These are phyloP conservation scores for Pichia sp. DNA, from an alignment of 1,139 yeast species.

Conservation along the genomic window DNA sequence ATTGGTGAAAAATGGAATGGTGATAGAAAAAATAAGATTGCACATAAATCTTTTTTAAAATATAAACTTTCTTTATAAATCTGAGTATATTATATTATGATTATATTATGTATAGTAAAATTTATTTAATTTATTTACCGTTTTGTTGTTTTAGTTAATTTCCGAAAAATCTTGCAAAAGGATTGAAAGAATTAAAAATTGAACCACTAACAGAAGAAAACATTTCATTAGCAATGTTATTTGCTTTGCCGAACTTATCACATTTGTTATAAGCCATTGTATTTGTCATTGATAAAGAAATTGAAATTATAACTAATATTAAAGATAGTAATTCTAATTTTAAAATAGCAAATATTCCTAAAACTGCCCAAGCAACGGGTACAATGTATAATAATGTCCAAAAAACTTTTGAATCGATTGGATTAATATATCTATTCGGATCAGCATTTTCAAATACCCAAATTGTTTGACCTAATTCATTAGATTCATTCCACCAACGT, in stretches of 20 bases:
- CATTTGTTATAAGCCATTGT: constrained; percentile 87
- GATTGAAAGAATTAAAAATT: constrained; percentile 45
- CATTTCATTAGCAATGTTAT: constrained; percentile 30
- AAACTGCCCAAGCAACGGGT: constrained; percentile 68
- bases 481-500: constrained; percentile 89
- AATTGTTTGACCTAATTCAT: constrained; percentile 59
- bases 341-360: constrained; percentile 71
- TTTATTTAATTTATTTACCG: too few species aligned
- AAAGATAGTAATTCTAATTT: constrained; percentile 75
- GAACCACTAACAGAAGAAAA: constrained; percentile 46
- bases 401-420: constrained; percentile 83
- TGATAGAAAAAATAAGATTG: constrained; percentile 25
- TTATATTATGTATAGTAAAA: too few species aligned
- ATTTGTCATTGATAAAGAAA: constrained; percentile 69
- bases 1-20: constrained; percentile 29
- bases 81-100: background rate
- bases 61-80: constrained; percentile 5
- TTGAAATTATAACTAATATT: constrained; percentile 57
- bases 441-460: constrained; percentile 91
- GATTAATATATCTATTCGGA: constrained; percentile 76
- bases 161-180: constrained; percentile 33
- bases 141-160: too few species aligned
- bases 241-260: constrained; percentile 86
- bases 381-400: constrained; percentile 75
- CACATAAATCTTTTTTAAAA: constrained; percentile 31